Percentiles rank a stretch among this genome's conserved stretches.
These are phyloP conservation scores for Pestalotiopsis sp. DNA, from an alignment of 2,329 filamentous ascomycete species.

Conservation along the genomic window DNA sequence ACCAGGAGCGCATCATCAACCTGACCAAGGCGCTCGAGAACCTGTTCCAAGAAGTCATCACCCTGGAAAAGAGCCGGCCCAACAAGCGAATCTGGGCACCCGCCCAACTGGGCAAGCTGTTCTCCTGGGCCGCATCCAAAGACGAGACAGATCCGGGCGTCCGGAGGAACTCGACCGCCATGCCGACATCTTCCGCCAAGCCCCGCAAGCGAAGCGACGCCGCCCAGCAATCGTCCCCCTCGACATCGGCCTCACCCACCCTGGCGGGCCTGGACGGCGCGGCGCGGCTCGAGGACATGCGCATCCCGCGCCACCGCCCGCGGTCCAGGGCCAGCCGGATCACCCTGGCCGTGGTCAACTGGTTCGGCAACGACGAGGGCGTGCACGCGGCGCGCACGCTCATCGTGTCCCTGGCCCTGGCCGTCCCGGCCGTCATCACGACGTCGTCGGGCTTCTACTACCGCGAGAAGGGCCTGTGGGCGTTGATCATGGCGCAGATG, in stretches of 20 bases:
- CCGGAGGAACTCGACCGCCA: background rate
- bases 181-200: background rate
- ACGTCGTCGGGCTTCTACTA: conserved; percentile 6
- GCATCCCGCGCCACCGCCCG: background rate
- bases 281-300: background rate
- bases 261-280: background rate
- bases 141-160: background rate
- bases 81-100: background rate
- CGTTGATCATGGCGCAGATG: conserved; percentile 8
- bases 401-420: background rate
- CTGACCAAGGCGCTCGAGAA: background rate
- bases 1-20: conserved; percentile 7
- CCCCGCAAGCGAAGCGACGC: background rate
- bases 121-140: background rate
- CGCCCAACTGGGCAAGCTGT: background rate
- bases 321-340: background rate
- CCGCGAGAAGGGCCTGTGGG: conserved; percentile 5
- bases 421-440: background rate
- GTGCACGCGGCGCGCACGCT: background rate
- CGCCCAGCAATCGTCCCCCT: background rate
- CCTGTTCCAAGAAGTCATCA: background rate
- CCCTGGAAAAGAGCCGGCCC: background rate
- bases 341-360: conserved; percentile 4
- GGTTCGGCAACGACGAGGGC: background rate
- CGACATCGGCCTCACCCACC: background rate